phyloP scores from a whole-genome alignment of 306 rosid genomes.

The Gynostemma pentaphyllum region DNA sequence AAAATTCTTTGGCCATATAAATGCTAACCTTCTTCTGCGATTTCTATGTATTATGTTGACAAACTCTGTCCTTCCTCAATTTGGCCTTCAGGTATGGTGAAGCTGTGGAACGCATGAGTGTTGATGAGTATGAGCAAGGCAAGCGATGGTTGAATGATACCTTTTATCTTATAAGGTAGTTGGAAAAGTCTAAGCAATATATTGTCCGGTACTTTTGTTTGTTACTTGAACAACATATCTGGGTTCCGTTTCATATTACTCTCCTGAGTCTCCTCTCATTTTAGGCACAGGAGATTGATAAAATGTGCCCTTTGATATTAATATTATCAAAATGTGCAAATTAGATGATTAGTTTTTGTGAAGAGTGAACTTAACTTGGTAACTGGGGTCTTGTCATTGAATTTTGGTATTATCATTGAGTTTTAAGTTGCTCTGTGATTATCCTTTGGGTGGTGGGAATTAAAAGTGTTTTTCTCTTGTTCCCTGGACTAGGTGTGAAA shows the following conservation, averaged over 20 bases:
- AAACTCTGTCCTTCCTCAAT: slow-evolving; percentile 17
- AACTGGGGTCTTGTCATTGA: neutral
- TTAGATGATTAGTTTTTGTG: neutral
- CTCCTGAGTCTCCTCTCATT: neutral
- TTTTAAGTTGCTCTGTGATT: neutral
- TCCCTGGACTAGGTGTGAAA: slow-evolving; percentile 57
- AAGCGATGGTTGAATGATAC: slow-evolving; percentile 71
- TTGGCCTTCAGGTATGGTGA: slow-evolving; percentile 45
- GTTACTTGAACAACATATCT: neutral
- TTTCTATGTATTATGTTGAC: slow-evolving; percentile 8
- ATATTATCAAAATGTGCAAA: neutral
- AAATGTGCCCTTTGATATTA: neutral
- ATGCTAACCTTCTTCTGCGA: neutral
- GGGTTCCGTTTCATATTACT: neutral
- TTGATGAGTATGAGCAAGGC: slow-evolving; percentile 62
- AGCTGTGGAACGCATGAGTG: slow-evolving; percentile 47
- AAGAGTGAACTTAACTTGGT: neutral
- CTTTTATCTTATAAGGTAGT: slow-evolving; percentile 73
- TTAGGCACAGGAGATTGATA: neutral
- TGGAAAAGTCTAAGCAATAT: slow-evolving; percentile 5
- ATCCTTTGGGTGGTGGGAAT: slow-evolving; percentile 4
- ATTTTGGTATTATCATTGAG: neutral
- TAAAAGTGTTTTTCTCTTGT: slow-evolving; percentile 13
- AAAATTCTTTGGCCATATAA: no score
- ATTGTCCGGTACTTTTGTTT: neutral